Evolutionary conservation across 176 grass and related monocot genomes (phyloP).

Genomic region (Eragrostis nindensis): DNA sequence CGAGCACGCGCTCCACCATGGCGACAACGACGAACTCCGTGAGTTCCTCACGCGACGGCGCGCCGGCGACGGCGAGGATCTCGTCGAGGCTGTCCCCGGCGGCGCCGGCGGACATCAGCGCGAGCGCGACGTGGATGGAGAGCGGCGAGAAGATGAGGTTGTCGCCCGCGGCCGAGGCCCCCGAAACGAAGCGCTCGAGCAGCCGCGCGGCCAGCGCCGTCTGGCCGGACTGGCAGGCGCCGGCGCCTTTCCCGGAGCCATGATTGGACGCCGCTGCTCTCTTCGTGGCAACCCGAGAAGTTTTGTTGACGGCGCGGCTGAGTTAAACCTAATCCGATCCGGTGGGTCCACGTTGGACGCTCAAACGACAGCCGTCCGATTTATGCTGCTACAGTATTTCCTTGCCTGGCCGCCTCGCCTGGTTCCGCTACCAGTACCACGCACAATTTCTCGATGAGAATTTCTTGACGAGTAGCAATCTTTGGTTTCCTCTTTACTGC

Average conservation of each 20-base stretch:
- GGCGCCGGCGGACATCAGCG: neutral
- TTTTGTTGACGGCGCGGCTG: no score
- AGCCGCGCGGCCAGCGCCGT: neutral
- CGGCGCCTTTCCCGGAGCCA: neutral
- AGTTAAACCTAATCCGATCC: no score
- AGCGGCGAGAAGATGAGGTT: conserved; percentile 25
- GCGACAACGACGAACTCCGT: neutral
- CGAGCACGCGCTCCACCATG: conserved; percentile 18
- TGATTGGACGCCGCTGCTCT: neutral
- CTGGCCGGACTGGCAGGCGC: conserved; percentile 8
- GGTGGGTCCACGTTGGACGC: no score
- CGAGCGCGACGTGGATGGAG: neutral
- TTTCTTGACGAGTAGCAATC: no score
- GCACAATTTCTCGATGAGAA: no score
- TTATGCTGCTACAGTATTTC: no score
- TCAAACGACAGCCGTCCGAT: no score
- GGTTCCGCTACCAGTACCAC: no score
- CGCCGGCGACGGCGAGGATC: conserved; percentile 7
- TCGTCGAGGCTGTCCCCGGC: neutral
- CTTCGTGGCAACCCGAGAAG: neutral
- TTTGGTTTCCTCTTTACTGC: no score
- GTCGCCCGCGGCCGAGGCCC: neutral
- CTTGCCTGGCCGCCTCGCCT: no score
- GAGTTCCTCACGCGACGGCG: neutral
- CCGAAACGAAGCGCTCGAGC: neutral